Conservation (phyloP, 306 rosid genomes). For the Cicer cuneatum region DNA sequence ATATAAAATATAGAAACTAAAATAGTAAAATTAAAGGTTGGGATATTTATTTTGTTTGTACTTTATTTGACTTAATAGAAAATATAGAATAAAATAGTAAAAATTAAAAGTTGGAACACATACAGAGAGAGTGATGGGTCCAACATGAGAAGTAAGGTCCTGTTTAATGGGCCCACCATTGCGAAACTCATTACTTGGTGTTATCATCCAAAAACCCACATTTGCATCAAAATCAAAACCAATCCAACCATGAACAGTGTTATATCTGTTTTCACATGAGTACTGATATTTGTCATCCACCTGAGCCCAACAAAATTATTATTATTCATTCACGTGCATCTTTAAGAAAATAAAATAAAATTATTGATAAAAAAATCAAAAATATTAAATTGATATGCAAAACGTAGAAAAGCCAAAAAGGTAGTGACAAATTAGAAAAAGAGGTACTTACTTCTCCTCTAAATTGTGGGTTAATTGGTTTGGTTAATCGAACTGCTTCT, state of each 20-base stretch:
- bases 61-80: too few relatives aligned
- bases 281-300: constrained; percentile 96
- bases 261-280: constrained; percentile 63
- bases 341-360: not conserved
- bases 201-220: constrained; percentile 85
- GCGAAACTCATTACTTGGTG: constrained; percentile 76
- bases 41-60: not conserved
- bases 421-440: not conserved
- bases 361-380: too few relatives aligned
- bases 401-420: not conserved
- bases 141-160: constrained; percentile 91
- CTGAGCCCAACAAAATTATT: constrained; percentile 49
- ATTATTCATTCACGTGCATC: constrained; percentile 36
- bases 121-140: constrained; percentile 75
- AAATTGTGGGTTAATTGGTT: constrained; percentile 53
- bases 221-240: constrained; percentile 48
- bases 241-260: constrained; percentile 80
- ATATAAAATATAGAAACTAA: too few relatives aligned
- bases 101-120: not conserved
- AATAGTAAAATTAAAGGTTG: not conserved
- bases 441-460: constrained; percentile 76
- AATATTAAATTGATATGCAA: not conserved
- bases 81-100: too few relatives aligned
- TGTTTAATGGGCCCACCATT: constrained; percentile 85
- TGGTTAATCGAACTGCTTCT: constrained; percentile 75